A percentile compares a stretch with the other conserved stretches of the same genome.
Conservation (phyloP, 1,284 basidiomycete species). For the Austropuccinia psidii region DNA sequence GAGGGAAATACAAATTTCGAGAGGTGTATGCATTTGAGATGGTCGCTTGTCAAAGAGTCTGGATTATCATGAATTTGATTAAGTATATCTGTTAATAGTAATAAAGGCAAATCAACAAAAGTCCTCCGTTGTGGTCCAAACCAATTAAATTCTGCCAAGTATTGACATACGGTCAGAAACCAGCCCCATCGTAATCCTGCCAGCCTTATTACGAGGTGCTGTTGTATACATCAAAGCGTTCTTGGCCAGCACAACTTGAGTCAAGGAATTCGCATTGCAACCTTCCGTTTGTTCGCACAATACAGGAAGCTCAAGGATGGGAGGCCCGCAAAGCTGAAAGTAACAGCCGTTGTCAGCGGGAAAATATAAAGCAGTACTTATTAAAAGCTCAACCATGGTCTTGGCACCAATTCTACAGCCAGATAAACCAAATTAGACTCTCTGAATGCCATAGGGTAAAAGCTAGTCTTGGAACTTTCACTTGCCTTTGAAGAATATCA, state of each 20-base stretch:
- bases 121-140: not conserved
- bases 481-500: constrained; percentile 8
- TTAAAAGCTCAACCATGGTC: constrained; percentile 14
- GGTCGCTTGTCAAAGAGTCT: not conserved
- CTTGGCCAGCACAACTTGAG: constrained; percentile 4
- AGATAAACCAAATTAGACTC: not conserved
- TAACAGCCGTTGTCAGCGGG: constrained; percentile 26
- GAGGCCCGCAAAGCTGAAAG: constrained; percentile 24
- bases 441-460: not conserved
- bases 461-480: not conserved
- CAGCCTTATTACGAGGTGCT: not conserved
- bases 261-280: not conserved
- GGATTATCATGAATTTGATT: constrained; percentile 3
- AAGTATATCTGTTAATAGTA: not conserved
- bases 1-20: constrained; percentile 27
- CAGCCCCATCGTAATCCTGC: constrained; percentile 4
- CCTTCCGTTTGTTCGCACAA: not conserved
- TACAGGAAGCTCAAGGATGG: constrained; percentile 9
- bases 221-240: constrained; percentile 25
- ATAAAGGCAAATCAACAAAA: not conserved
- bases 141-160: not conserved
- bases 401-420: constrained; percentile 10
- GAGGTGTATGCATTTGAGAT: constrained; percentile 6
- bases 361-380: constrained; percentile 14
- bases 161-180: not conserved